Evolutionary conservation across 441 rosid species (phyloP).

Genomic region (Pelargonium cotyledonis): DNA sequence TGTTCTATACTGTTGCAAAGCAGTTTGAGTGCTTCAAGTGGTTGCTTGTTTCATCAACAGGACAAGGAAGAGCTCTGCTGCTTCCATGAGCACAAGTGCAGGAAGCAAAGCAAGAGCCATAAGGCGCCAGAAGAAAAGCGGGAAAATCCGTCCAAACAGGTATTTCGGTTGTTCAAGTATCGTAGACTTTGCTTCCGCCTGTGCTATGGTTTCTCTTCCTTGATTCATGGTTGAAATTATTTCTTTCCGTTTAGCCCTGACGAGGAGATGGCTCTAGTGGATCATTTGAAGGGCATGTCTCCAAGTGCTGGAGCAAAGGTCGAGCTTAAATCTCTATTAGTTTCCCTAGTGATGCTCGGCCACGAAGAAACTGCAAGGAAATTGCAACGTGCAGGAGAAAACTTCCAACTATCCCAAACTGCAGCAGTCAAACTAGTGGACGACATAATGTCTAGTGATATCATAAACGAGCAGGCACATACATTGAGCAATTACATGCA

Average conservation of each 20-base stretch:
- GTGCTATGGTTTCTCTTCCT: neutral
- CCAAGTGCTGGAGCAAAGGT: slow-evolving; percentile 54
- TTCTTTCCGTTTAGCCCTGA: slow-evolving; percentile 53
- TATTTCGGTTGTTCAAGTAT: slow-evolving; percentile 22
- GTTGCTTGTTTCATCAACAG: slow-evolving; percentile 35
- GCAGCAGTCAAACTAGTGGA: slow-evolving; percentile 87
- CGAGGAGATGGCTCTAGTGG: slow-evolving; percentile 89
- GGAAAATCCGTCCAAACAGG: slow-evolving; percentile 95
- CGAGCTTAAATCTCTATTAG: slow-evolving; percentile 69
- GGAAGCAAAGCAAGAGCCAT: slow-evolving; percentile 63
- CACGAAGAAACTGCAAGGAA: slow-evolving; percentile 57
- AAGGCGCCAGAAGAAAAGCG: slow-evolving; percentile 65
- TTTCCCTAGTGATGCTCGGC: slow-evolving; percentile 68
- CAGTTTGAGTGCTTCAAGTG: slow-evolving; percentile 8
- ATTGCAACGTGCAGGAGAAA: slow-evolving; percentile 62
- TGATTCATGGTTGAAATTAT: slow-evolving; percentile 14
- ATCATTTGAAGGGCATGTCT: slow-evolving; percentile 84
- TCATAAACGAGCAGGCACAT: slow-evolving; percentile 48
- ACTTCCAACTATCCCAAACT: slow-evolving; percentile 62
- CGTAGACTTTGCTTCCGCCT: too few relatives aligned
- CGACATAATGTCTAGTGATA: slow-evolving; percentile 48
- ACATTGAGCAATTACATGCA: slow-evolving; percentile 46
- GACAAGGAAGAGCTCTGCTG: slow-evolving; percentile 66
- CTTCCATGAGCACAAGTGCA: slow-evolving; percentile 53
- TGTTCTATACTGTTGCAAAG: neutral